Evolutionary conservation across 768 basidiomycete species (phyloP).

Genomic region (Amanita brunnescens): DNA sequence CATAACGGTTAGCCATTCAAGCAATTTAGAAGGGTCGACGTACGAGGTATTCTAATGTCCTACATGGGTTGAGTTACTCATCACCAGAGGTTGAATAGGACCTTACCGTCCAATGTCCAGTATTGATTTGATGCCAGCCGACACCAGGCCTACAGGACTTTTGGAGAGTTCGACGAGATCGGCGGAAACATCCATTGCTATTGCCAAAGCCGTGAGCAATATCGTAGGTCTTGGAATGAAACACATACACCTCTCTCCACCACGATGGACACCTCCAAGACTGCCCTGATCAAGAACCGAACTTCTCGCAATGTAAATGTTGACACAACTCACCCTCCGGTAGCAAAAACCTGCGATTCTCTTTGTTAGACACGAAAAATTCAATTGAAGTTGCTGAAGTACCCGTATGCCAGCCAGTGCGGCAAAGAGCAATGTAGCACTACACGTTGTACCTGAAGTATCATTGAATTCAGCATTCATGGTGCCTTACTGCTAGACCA

Average conservation of each 20-base stretch:
- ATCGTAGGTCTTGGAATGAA: background rate
- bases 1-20: background rate
- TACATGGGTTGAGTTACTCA: constrained; percentile 17
- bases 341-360: constrained; percentile 64
- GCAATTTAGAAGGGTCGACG: constrained; percentile 10
- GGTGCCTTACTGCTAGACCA: constrained; percentile 15
- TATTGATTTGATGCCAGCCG: constrained; percentile 92
- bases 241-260: constrained; percentile 18
- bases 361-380: constrained; percentile 2
- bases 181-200: constrained; percentile 93
- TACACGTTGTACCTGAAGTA: constrained; percentile 54
- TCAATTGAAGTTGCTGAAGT: constrained; percentile 1
- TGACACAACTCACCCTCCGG: constrained; percentile 63
- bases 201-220: background rate
- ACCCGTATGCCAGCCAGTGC: constrained; percentile 84
- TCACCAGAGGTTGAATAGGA: background rate
- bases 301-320: background rate
- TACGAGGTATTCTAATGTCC: constrained; percentile 77
- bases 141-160: constrained; percentile 87
- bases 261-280: constrained; percentile 77
- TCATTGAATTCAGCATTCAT: background rate
- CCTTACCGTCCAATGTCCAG: constrained; percentile 77
- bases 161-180: constrained; percentile 85
- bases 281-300: constrained; percentile 21
- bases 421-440: constrained; percentile 66